These are phyloP conservation scores for Lyophyllum decastes DNA, from an alignment of 768 basidiomycete species.

Conservation along the genomic window DNA sequence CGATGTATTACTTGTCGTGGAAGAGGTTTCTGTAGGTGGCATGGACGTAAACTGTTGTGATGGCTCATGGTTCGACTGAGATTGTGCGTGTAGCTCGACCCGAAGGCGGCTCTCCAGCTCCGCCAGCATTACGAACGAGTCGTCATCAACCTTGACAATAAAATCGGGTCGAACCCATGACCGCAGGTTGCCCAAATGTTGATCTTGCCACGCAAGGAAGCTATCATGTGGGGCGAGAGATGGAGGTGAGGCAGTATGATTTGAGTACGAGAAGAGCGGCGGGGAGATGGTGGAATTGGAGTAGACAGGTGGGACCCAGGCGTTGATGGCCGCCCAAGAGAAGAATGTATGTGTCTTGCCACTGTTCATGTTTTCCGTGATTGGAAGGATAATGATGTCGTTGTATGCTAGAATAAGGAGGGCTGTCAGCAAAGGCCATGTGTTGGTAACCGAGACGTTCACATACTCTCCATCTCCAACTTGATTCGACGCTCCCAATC, in stretches of 20 bases:
- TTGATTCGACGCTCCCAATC: constrained; percentile 79
- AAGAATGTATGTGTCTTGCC: constrained; percentile 94
- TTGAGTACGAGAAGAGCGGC: constrained; percentile 67
- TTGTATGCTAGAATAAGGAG: constrained; percentile 60
- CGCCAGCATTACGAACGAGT: constrained; percentile 92
- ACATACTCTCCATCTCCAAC: constrained; percentile 88
- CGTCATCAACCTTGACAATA: constrained; percentile 93
- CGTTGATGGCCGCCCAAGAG: constrained; percentile 88
- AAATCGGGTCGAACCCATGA: constrained; percentile 90
- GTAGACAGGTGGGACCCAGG: constrained; percentile 86
- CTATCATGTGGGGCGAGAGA: constrained; percentile 75
- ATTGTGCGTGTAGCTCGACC: constrained; percentile 61
- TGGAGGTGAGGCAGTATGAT: constrained; percentile 54
- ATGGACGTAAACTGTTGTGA: constrained; percentile 13
- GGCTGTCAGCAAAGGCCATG: not conserved
- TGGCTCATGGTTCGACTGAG: constrained; percentile 22
- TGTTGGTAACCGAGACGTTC: not conserved
- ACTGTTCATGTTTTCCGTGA: constrained; percentile 92
- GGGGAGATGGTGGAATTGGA: constrained; percentile 43
- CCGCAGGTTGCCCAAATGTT: constrained; percentile 38
- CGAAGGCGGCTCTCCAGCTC: constrained; percentile 91
- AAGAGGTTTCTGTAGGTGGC: constrained; percentile 6
- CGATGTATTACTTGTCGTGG: constrained; percentile 6
- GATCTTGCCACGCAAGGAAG: constrained; percentile 53
- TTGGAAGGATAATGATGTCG: constrained; percentile 83